Evolutionary conservation across 2,329 filamentous ascomycete species (phyloP).

Genomic region (Fusarium devonianum): DNA sequence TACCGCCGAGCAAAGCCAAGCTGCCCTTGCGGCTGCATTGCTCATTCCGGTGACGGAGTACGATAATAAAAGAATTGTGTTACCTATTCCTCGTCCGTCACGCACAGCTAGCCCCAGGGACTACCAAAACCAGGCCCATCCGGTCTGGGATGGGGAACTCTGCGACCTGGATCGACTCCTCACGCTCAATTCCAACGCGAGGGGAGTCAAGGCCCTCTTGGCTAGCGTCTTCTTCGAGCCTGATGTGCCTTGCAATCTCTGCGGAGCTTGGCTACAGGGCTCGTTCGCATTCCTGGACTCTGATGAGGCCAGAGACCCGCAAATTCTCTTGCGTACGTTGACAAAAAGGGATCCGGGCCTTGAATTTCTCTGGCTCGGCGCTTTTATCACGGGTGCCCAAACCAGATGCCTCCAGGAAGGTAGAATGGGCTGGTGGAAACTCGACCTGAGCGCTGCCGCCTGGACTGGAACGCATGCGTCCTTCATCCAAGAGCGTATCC

Average conservation of each 20-base stretch:
- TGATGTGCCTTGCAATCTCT: slow-evolving; percentile 26
- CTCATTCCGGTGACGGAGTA: slow-evolving; percentile 41
- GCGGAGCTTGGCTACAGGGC: slow-evolving; percentile 31
- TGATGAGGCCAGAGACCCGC: slow-evolving; percentile 9
- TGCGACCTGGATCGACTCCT: slow-evolving; percentile 31
- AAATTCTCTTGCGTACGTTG: slow-evolving; percentile 18
- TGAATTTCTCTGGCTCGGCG: slow-evolving; percentile 30
- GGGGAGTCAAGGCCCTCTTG: slow-evolving; percentile 24
- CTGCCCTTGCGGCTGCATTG: slow-evolving; percentile 41
- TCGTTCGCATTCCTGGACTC: slow-evolving; percentile 26
- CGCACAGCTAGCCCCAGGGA: too few species aligned
- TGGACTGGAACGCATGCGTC: slow-evolving; percentile 27
- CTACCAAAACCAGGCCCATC: too few species aligned
- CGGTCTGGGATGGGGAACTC: too few species aligned
- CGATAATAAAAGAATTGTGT: slow-evolving; percentile 27
- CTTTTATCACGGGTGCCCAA: slow-evolving; percentile 27
- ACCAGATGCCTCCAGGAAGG: slow-evolving; percentile 6
- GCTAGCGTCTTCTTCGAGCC: slow-evolving; percentile 33
- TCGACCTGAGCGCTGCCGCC: slow-evolving; percentile 24
- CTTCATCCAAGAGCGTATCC: slow-evolving; percentile 17
- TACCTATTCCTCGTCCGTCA: slow-evolving; percentile 15
- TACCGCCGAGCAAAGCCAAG: slow-evolving; percentile 33
- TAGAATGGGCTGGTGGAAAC: slow-evolving; percentile 20
- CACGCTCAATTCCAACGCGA: slow-evolving; percentile 32
- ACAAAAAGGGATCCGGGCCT: slow-evolving; percentile 26